Percentiles rank a stretch among this genome's conserved stretches.
Conservation (phyloP, 768 basidiomycete genomes). For the Dacryopinax primogenitus region DNA sequence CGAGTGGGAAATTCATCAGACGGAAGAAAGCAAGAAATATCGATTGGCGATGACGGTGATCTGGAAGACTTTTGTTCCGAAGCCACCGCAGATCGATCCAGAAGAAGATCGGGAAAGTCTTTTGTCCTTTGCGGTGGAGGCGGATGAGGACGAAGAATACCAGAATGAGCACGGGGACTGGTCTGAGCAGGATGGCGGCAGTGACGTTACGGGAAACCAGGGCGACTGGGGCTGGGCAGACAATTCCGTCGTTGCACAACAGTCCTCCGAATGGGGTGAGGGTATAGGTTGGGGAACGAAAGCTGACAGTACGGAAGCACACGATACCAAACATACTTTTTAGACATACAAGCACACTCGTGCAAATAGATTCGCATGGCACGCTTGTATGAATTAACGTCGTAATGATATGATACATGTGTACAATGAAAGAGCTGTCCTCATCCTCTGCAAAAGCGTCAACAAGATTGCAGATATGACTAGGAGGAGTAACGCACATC, state of each 20-base stretch:
- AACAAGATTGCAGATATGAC: background rate
- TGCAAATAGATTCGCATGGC: too few species aligned
- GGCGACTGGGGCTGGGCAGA: background rate
- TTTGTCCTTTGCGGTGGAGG: background rate
- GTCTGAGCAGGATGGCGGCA: background rate
- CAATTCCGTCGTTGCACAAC: background rate
- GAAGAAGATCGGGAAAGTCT: background rate
- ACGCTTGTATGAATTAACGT: background rate
- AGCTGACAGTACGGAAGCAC: background rate
- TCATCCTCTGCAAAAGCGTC: background rate
- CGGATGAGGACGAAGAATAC: background rate
- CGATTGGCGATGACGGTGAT: background rate
- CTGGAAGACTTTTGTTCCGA: slow-evolving; percentile 13
- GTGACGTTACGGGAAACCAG: background rate
- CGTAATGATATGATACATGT: background rate
- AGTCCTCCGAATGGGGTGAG: slow-evolving; percentile 5
- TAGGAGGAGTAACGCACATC: background rate
- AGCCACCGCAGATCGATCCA: background rate
- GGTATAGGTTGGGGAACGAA: background rate
- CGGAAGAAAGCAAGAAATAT: background rate
- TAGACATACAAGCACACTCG: too few species aligned
- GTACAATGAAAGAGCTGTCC: background rate
- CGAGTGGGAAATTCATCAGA: slow-evolving; percentile 7
- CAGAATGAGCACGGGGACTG: background rate
- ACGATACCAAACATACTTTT: background rate